These are phyloP conservation scores for Blastobotrys malaysiensis DNA, from an alignment of 1,139 yeast genomes.

Conservation along the genomic window DNA sequence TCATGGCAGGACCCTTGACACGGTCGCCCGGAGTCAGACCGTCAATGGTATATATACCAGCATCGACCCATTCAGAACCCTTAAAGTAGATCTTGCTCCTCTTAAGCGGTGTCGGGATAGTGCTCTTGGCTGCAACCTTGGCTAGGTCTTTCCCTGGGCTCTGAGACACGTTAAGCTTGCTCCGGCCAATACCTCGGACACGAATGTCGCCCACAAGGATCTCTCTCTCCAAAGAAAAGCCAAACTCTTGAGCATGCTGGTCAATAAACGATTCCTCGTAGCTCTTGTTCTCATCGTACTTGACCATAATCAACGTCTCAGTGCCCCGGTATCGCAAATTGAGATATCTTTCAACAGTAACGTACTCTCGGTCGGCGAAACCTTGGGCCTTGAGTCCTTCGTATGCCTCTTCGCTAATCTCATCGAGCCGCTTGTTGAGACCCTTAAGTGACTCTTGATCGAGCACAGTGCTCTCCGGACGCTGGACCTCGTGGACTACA, in stretches of 20 bases:
- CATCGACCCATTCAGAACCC: slow-evolving; percentile 42
- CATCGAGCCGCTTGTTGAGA: slow-evolving; percentile 35
- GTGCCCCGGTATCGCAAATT: slow-evolving; percentile 84
- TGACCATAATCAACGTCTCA: slow-evolving; percentile 75
- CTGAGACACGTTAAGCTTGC: slow-evolving; percentile 19
- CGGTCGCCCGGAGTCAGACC: slow-evolving; percentile 48
- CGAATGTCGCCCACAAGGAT: slow-evolving; percentile 80
- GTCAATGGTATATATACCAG: slow-evolving; percentile 50
- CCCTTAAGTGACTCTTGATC: slow-evolving; percentile 30
- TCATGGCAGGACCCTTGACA: slow-evolving; percentile 72
- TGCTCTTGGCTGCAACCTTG: slow-evolving; percentile 1
- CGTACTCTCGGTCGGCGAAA: slow-evolving; percentile 32
- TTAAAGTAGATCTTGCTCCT: slow-evolving; percentile 42
- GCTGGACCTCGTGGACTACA: slow-evolving; percentile 52
- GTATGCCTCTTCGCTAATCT: slow-evolving; percentile 33
- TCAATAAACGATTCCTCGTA: slow-evolving; percentile 38
- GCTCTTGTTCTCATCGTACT: slow-evolving; percentile 33
- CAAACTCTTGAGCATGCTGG: slow-evolving; percentile 62
- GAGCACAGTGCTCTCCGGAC: slow-evolving; percentile 43
- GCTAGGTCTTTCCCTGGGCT: slow-evolving; percentile 19
- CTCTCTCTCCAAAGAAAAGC: slow-evolving; percentile 56
- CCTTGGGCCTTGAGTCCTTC: slow-evolving; percentile 44
- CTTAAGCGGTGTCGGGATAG: slow-evolving; percentile 17
- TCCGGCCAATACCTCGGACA: slow-evolving; percentile 59
- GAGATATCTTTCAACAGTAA: slow-evolving; percentile 54